Conservation (phyloP, 169 alveolate species). For the Toxoplasma gondii region DNA sequence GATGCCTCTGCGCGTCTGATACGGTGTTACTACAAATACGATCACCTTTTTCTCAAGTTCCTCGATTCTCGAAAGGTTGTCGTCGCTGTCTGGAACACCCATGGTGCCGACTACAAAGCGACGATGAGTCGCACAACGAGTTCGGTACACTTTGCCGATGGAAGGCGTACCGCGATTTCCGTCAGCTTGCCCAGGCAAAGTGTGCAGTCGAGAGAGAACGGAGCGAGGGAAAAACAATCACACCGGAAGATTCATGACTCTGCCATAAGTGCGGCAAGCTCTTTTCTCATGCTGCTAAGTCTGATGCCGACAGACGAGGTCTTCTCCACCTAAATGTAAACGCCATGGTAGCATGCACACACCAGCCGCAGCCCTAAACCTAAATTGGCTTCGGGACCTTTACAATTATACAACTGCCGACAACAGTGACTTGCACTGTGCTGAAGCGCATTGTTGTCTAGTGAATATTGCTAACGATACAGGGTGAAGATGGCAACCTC, state of each 20-base stretch:
- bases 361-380: background rate
- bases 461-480: too few relatives aligned
- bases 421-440: background rate
- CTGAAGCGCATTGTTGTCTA: background rate
- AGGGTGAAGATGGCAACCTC: too few relatives aligned
- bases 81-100: background rate
- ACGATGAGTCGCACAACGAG: background rate
- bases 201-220: too few relatives aligned
- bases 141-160: too few relatives aligned
- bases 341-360: background rate
- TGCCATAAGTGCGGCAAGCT: too few relatives aligned
- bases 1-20: background rate
- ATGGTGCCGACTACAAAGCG: background rate
- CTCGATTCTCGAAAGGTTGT: background rate
- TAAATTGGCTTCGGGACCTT: background rate
- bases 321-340: too few relatives aligned
- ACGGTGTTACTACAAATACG: background rate
- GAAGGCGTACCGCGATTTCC: too few relatives aligned
- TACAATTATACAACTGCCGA: background rate
- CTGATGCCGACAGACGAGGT: too few relatives aligned
- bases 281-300: too few relatives aligned
- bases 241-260: too few relatives aligned
- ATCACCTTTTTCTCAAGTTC: background rate
- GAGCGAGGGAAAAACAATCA: too few relatives aligned
- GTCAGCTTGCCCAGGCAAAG: too few relatives aligned